These are phyloP conservation scores for Colletotrichum navitas DNA, from an alignment of 2,329 filamentous ascomycete species.

Conservation along the genomic window DNA sequence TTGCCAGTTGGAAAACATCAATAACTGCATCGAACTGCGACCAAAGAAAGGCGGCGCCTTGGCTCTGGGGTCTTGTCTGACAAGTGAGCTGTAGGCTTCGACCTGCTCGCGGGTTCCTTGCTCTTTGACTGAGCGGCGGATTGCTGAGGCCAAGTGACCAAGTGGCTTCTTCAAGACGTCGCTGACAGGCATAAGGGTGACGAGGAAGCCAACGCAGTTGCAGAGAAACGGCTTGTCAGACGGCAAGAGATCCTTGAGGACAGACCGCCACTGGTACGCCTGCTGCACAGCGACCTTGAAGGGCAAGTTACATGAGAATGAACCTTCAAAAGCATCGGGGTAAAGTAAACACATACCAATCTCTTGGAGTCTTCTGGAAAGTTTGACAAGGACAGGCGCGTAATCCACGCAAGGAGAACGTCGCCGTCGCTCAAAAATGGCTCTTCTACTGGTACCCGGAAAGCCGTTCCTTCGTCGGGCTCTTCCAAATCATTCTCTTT, in stretches of 20 bases:
- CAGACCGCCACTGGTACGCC: constrained; percentile 12
- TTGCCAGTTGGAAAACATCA: background rate
- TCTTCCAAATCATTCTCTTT: background rate
- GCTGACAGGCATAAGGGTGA: background rate
- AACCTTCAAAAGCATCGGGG: no score
- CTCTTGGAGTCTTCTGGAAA: background rate
- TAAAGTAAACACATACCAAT: background rate
- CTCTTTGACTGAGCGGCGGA: background rate
- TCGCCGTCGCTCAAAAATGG: background rate
- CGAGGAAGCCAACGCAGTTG: constrained; percentile 14
- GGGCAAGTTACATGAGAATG: background rate
- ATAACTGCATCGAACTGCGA: constrained; percentile 48
- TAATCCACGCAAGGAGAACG: background rate
- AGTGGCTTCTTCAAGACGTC: background rate
- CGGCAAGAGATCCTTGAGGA: constrained; percentile 5
- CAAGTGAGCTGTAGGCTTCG: constrained; percentile 5
- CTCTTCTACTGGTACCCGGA: background rate
- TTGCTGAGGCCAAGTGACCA: constrained; percentile 4
- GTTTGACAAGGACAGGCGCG: background rate
- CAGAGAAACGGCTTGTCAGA: background rate
- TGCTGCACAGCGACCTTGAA: constrained; percentile 27
- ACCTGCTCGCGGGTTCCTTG: constrained; percentile 15
- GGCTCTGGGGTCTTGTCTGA: constrained; percentile 35
- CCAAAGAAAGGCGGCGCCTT: constrained; percentile 51
- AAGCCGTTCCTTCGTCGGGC: no score